Evolutionary conservation across 2,329 filamentous ascomycete genomes (phyloP).

Genomic region (Paraconiothyrium brasiliense): DNA sequence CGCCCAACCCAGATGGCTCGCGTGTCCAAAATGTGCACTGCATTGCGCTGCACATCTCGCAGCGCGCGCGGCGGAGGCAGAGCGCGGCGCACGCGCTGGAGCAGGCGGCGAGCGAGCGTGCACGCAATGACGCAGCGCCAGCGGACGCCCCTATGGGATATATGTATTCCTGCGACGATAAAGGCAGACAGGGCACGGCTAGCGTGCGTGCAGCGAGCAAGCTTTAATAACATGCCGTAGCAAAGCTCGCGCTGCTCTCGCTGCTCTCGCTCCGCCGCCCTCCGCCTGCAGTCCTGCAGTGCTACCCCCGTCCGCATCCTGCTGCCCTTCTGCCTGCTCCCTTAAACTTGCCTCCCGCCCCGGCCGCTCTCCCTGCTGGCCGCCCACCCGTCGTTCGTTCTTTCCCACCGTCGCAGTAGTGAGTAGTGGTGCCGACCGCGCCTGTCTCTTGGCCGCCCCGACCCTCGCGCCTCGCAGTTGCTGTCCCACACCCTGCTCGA

Average conservation of each 20-base stretch:
- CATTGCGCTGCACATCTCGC: background rate
- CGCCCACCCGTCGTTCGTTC: slow-evolving; percentile 15
- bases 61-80: background rate
- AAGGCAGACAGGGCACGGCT: slow-evolving; percentile 11
- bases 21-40: background rate
- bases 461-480: slow-evolving; percentile 11
- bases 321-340: background rate
- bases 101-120: background rate
- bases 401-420: slow-evolving; percentile 10
- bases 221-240: slow-evolving; percentile 12
- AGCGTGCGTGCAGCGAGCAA: slow-evolving; percentile 14
- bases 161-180: slow-evolving; percentile 14
- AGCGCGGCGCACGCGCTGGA: no score
- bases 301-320: background rate
- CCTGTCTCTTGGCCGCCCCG: slow-evolving; percentile 14
- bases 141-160: slow-evolving; percentile 12
- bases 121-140: slow-evolving; percentile 8
- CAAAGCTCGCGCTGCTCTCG: slow-evolving; percentile 16
- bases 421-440: slow-evolving; percentile 12
- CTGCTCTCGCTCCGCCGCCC: slow-evolving; percentile 16
- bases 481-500: slow-evolving; percentile 19
- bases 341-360: background rate
- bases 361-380: slow-evolving; percentile 3
- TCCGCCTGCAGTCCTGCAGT: slow-evolving; percentile 5
- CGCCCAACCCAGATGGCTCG: background rate